Evolutionary conservation across 1,284 basidiomycete genomes (phyloP), one percentile per base, ranked within the genome.

Genomic region (Pseudozyma tsukubaensis): DNA sequence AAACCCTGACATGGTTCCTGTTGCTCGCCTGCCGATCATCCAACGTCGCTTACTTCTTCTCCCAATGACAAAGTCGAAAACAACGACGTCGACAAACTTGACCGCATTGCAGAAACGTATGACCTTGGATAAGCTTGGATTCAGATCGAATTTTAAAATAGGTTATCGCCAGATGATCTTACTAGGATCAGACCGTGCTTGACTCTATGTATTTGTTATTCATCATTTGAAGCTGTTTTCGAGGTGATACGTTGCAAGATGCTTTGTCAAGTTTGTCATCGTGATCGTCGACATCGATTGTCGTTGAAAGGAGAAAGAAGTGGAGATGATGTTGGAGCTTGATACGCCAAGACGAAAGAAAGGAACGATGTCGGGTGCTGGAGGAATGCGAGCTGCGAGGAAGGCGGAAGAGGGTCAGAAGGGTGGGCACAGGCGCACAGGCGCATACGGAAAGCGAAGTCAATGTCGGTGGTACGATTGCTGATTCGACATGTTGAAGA

Each of bases 141-240:
- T 69, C 66, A 69, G 66, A 59, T 36, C 52, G 55, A 60, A 70
- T 59, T 29, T 56, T 63, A 70, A 70, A 59, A 59, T 50, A 59
- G 50, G 60, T 59, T 72, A 72, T 72, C 70, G 70, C 71, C 64
- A 73, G 54, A 57, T 68, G 60, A 42, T 64, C 71, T 65, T 65
- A 73, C 57, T 61, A 73, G 65, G 71, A 68, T 60, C 57, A 47
- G 59, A 58, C 71, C 71, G 71, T 73, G 71, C 71, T 73, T 73
- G 71, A 73, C 71, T 73, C 71, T 73, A 73, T 68, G 58, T 73
- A 73, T 73, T 68, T 67, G 64, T 54, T 68, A 68, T 52, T 72
- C 70, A 72, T 72, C 70, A 72, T 72, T 34, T 54, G 45, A 34
- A 42, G 34, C 39, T 13, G 8, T n/a, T 13, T 35, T 35, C 48